Conservation (phyloP, 2,329 filamentous ascomycete species). For the Didymella exigua region DNA sequence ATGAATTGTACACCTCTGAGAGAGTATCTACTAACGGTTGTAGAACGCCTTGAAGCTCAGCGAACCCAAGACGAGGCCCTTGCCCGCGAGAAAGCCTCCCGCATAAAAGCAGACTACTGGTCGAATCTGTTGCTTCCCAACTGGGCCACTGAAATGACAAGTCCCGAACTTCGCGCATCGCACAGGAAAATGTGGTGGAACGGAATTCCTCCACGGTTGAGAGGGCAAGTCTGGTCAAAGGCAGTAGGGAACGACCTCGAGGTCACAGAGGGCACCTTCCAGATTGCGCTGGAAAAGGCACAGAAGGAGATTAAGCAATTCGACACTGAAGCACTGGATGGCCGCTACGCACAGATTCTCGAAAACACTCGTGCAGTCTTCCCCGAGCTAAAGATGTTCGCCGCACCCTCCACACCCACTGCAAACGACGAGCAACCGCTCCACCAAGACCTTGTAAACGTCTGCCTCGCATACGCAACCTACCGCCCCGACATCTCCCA, state of each 20-base stretch:
- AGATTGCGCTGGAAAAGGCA: conserved; percentile 72
- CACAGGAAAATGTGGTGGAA: conserved; percentile 80
- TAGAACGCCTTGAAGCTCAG: conserved; percentile 42
- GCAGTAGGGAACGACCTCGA: conserved; percentile 77
- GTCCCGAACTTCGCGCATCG: conserved; percentile 32
- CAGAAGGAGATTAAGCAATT: conserved; percentile 63
- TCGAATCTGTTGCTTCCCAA: conserved; percentile 77
- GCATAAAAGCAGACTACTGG: conserved; percentile 66
- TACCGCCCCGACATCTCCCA: conserved; percentile 84
- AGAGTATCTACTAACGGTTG: conserved; percentile 17
- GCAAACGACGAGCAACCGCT: conserved; percentile 63
- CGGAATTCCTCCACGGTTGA: conserved; percentile 72
- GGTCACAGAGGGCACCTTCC: conserved; percentile 69
- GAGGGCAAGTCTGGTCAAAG: conserved; percentile 71
- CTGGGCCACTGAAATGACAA: conserved; percentile 71
- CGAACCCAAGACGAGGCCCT: conserved; percentile 56
- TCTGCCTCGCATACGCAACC: conserved; percentile 79
- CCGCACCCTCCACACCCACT: conserved; percentile 45
- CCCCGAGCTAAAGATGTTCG: conserved; percentile 75
- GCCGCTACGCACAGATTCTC: conserved; percentile 35
- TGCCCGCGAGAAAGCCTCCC: conserved; percentile 59
- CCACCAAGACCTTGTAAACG: conserved; percentile 70
- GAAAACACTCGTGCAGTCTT: conserved; percentile 70
- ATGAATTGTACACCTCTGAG: not conserved
- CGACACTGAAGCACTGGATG: conserved; percentile 49